Percentiles rank a stretch among this genome's conserved stretches.
phyloP scores from a whole-genome alignment of 345 rosid genomes.

The Pelargonium nanum region DNA sequence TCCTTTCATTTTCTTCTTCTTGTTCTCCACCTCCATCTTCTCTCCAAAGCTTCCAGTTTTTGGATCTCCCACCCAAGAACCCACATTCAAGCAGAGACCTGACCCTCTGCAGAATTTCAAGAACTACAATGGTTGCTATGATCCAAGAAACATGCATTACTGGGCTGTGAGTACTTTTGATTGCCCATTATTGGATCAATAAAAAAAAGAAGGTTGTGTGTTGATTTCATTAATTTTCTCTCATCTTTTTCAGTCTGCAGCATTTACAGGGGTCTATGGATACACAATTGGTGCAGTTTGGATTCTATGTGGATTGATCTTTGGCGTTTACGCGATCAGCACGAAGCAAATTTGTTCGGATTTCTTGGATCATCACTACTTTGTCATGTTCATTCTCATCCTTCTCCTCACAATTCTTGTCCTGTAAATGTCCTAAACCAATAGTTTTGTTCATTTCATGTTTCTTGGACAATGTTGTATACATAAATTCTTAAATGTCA shows the following conservation, averaged over 20 bases:
- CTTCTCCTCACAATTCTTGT: conserved; percentile 37
- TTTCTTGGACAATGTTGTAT: background rate
- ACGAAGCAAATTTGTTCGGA: conserved; percentile 16
- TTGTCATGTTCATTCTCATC: conserved; percentile 24
- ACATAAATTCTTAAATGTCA: background rate
- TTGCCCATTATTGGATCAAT: background rate
- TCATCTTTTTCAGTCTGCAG: conserved; percentile 45
- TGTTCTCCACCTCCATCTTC: conserved; percentile 22
- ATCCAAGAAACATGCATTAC: conserved; percentile 50
- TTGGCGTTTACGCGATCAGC: conserved; percentile 28
- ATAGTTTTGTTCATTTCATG: background rate
- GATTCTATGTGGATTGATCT: conserved; percentile 36
- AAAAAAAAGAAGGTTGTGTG: too few species aligned
- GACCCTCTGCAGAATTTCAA: conserved; percentile 52
- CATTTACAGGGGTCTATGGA: conserved; percentile 67
- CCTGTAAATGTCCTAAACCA: conserved; percentile 30
- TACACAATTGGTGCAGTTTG: conserved; percentile 45
- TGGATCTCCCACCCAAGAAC: conserved; percentile 17
- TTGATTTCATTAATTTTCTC: background rate
- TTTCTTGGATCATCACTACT: conserved; percentile 17
- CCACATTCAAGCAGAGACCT: conserved; percentile 25
- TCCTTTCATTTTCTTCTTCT: conserved; percentile 23
- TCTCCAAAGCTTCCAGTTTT: conserved; percentile 12
- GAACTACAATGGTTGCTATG: conserved; percentile 39
- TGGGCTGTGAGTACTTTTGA: conserved; percentile 47